These are phyloP conservation scores for Cryptosporidium tyzzeri DNA, from an alignment of 169 alveolate species.

Conservation along the genomic window DNA sequence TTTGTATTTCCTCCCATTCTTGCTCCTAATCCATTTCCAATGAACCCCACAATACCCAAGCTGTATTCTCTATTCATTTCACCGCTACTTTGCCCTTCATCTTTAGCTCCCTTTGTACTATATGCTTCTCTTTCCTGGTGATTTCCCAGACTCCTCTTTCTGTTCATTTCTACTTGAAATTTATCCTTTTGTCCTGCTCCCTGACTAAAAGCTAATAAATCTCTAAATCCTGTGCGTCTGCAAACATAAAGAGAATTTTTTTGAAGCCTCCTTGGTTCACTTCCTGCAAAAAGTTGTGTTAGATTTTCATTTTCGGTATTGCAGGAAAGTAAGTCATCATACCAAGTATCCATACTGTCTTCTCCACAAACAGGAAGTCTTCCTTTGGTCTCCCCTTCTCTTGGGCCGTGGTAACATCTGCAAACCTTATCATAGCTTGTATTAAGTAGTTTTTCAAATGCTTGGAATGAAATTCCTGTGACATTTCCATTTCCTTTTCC, in stretches of 20 bases:
- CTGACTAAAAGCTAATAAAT: background rate
- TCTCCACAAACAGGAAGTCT: constrained; percentile 44
- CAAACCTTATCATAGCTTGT: constrained; percentile 52
- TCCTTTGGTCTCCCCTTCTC: background rate
- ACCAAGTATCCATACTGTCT: constrained; percentile 70
- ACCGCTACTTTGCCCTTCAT: background rate
- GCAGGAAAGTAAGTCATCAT: constrained; percentile 43
- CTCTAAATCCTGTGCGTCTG: constrained; percentile 36
- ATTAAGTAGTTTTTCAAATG: constrained; percentile 36
- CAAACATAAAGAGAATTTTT: constrained; percentile 22
- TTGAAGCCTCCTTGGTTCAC: background rate
- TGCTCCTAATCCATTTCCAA: background rate
- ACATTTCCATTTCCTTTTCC: background rate
- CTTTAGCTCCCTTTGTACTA: background rate
- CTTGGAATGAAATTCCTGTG: constrained; percentile 25
- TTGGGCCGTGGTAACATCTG: constrained; percentile 53
- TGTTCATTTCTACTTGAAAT: background rate
- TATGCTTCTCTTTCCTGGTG: background rate
- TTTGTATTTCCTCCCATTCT: constrained; percentile 14
- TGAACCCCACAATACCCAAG: background rate
- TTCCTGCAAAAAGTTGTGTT: background rate
- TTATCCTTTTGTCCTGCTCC: background rate
- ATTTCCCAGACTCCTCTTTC: constrained; percentile 1
- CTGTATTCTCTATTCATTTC: background rate
- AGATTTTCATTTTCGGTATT: constrained; percentile 58